These are phyloP conservation scores for Yamadazyma aaseri DNA, from an alignment of 1,139 yeast species.

Conservation along the genomic window DNA sequence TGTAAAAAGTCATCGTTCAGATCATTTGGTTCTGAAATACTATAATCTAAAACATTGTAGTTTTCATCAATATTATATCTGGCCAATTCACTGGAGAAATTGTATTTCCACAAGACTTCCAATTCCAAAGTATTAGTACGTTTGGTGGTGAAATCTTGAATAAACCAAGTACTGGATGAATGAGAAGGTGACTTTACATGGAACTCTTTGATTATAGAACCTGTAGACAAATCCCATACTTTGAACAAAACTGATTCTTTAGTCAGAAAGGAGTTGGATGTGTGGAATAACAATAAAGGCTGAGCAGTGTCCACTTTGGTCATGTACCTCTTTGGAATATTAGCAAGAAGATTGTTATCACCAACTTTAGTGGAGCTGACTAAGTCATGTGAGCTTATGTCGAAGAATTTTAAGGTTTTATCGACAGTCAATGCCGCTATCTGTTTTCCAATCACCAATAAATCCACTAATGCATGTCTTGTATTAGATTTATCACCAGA, in stretches of 20 bases:
- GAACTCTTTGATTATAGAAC: slow-evolving; percentile 22
- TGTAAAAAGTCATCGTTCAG: slow-evolving; percentile 22
- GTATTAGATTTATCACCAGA: slow-evolving; percentile 28
- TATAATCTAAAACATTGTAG: slow-evolving; percentile 14
- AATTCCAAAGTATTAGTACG: slow-evolving; percentile 23
- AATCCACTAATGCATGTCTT: slow-evolving; percentile 36
- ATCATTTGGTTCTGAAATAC: slow-evolving; percentile 10
- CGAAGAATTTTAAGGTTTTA: slow-evolving; percentile 58
- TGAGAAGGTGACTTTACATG: slow-evolving; percentile 23
- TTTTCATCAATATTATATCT: slow-evolving; percentile 19
- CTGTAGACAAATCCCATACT: slow-evolving; percentile 19
- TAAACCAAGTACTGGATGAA: slow-evolving; percentile 44
- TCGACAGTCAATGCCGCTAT: slow-evolving; percentile 41
- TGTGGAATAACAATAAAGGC: slow-evolving; percentile 18
- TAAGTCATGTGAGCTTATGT: slow-evolving; percentile 33
- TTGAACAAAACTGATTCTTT: slow-evolving; percentile 23
- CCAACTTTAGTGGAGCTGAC: slow-evolving; percentile 3
- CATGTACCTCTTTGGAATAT: slow-evolving; percentile 33
- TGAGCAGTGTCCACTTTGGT: slow-evolving; percentile 15
- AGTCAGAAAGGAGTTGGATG: slow-evolving; percentile 11
- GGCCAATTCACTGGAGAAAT: slow-evolving; percentile 48
- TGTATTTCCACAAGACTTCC: slow-evolving; percentile 61
- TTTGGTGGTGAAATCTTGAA: slow-evolving; percentile 38
- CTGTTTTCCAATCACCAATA: slow-evolving; percentile 15
- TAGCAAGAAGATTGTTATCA: slow-evolving; percentile 21